phyloP scores from a whole-genome alignment of 495 filamentous ascomycete genomes.

The Glutinoglossum americanum region DNA sequence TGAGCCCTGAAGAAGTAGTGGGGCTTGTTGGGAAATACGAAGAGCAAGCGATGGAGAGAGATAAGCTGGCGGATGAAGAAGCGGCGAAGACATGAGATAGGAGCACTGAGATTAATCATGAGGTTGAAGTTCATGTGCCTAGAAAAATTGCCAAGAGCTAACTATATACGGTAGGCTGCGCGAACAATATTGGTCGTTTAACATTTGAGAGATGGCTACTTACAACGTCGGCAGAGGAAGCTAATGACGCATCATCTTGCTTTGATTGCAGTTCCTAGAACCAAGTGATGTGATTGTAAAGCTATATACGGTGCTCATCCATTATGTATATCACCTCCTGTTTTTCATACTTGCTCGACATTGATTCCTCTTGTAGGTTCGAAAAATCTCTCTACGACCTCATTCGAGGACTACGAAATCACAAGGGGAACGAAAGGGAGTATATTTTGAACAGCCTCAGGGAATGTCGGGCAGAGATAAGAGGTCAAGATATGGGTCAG shows the following conservation, averaged over 20 bases:
- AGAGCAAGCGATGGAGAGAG: constrained; percentile 30
- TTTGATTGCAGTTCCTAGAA: not conserved
- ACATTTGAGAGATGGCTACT: not conserved
- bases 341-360: not conserved
- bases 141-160: not conserved
- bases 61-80: not conserved
- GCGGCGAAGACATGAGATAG: not conserved
- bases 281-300: not conserved
- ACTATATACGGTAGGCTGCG: not conserved
- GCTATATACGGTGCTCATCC: not conserved
- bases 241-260: not conserved
- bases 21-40: constrained; percentile 57
- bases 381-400: constrained; percentile 98
- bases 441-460: constrained; percentile 79
- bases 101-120: not conserved
- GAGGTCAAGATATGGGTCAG: constrained; percentile 71
- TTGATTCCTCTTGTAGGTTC: constrained; percentile 40
- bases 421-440: constrained; percentile 75
- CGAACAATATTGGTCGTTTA: constrained; percentile 1
- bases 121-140: not conserved
- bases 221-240: not conserved
- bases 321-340: not conserved
- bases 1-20: constrained; percentile 34
- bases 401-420: constrained; percentile 80
- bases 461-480: constrained; percentile 86